Conservation (phyloP, 2,329 filamentous ascomycete genomes). For the Aureobasidium namibiae region DNA sequence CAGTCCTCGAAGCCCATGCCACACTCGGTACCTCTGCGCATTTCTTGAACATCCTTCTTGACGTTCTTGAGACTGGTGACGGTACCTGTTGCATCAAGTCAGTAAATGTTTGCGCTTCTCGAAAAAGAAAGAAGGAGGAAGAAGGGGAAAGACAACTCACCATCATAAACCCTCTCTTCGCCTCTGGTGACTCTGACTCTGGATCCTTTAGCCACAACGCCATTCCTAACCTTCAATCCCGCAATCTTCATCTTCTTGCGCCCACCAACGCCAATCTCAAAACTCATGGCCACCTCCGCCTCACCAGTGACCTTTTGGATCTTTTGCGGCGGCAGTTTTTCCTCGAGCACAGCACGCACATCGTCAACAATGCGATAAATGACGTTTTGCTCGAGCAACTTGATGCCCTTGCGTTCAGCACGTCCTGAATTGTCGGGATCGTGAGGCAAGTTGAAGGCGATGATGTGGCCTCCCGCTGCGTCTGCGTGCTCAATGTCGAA, state of each 20-base stretch:
- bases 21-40: constrained; percentile 89
- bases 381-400: constrained; percentile 75
- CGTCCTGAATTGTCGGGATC: constrained; percentile 56
- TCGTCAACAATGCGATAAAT: constrained; percentile 76
- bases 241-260: constrained; percentile 67
- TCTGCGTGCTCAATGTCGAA: constrained; percentile 85
- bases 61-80: constrained; percentile 78
- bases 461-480: constrained; percentile 63
- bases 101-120: constrained; percentile 5
- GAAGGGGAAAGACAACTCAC: constrained; percentile 45
- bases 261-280: constrained; percentile 73
- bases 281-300: constrained; percentile 74
- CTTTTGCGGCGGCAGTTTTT: constrained; percentile 59
- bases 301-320: constrained; percentile 71
- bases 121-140: constrained; percentile 4
- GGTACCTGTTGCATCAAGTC: constrained; percentile 47
- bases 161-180: constrained; percentile 66
- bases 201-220: constrained; percentile 54
- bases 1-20: constrained; percentile 79
- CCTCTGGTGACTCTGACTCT: constrained; percentile 65
- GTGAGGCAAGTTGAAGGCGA: constrained; percentile 76
- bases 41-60: constrained; percentile 84
- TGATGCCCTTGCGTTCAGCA: constrained; percentile 64
- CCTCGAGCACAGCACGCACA: constrained; percentile 58
- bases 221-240: constrained; percentile 81